Percentiles rank a stretch among this genome's conserved stretches.
Conservation (phyloP, 805 yeast species). For the Saccharomyces cerevisiae region DNA sequence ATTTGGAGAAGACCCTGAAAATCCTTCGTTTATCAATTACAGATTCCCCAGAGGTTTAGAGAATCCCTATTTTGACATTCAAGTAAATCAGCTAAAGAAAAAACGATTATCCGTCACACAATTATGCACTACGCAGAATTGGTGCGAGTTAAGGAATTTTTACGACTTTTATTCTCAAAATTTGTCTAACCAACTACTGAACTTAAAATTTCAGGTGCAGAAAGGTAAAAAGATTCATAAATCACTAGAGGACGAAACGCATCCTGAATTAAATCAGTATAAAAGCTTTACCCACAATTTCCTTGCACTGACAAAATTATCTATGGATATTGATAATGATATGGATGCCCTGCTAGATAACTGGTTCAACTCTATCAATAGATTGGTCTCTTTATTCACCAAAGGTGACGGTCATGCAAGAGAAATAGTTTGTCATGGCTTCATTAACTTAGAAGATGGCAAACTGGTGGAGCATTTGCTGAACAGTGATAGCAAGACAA, state of each 20-base stretch:
- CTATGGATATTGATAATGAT: constrained; percentile 15
- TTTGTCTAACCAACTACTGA: constrained; percentile 4
- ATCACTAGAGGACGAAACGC: constrained; percentile 39
- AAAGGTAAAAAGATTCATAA: constrained; percentile 44
- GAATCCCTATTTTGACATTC: constrained; percentile 14
- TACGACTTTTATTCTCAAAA: constrained; percentile 44
- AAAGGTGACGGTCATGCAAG: constrained; percentile 43
- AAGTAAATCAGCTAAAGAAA: neutral
- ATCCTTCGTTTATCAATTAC: constrained; percentile 11
- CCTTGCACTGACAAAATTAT: neutral
- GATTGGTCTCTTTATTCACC: constrained; percentile 36
- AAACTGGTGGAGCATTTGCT: constrained; percentile 8
- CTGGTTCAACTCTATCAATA: constrained; percentile 38
- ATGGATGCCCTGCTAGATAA: constrained; percentile 24
- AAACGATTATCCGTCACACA: constrained; percentile 42
- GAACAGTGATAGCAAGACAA: constrained; percentile 3
- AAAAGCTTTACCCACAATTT: constrained; percentile 12
- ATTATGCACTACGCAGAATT: constrained; percentile 41
- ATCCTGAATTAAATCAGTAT: constrained; percentile 27
- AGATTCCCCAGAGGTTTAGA: constrained; percentile 11
- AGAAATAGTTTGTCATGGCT: constrained; percentile 52
- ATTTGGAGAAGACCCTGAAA: constrained; percentile 12
- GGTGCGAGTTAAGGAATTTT: constrained; percentile 60
- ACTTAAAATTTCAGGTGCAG: constrained; percentile 35
- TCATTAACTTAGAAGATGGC: constrained; percentile 29